Evolutionary conservation across 2,329 filamentous ascomycete genomes (phyloP).

Genomic region (Scedosporium boydii): DNA sequence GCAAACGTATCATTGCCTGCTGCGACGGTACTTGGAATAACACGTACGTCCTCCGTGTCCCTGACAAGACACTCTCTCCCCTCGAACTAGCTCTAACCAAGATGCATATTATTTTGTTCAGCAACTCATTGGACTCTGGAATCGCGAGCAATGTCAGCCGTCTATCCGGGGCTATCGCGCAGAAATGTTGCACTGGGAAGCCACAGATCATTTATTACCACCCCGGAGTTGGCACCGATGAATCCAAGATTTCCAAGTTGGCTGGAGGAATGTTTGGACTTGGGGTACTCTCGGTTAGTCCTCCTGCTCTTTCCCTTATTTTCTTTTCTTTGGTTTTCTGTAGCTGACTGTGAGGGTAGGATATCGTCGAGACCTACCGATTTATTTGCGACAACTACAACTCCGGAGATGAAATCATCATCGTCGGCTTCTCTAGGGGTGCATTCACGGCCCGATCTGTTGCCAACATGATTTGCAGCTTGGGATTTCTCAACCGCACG

Average conservation of each 20-base stretch:
- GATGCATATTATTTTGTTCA: neutral
- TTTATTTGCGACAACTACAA: constrained; percentile 26
- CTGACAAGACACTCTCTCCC: neutral
- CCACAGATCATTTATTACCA: constrained; percentile 28
- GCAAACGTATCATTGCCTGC: constrained; percentile 17
- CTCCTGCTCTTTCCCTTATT: neutral
- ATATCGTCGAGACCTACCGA: constrained; percentile 16
- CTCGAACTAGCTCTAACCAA: neutral
- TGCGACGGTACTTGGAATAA: constrained; percentile 28
- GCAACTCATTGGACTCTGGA: constrained; percentile 15
- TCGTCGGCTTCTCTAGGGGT: constrained; percentile 21
- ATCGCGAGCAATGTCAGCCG: constrained; percentile 24
- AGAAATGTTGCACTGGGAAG: constrained; percentile 14
- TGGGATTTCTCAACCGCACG: constrained; percentile 17
- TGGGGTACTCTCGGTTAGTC: constrained; percentile 13
- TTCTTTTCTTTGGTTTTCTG: neutral
- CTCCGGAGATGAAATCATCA: constrained; percentile 20
- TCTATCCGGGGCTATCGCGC: constrained; percentile 20
- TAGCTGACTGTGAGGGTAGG: neutral
- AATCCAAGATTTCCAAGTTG: constrained; percentile 13
- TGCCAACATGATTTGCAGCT: constrained; percentile 16
- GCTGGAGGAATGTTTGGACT: constrained; percentile 16
- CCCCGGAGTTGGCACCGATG: constrained; percentile 22
- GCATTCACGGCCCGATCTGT: constrained; percentile 21
- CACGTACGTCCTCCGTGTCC: constrained; percentile 7